Evolutionary conservation across 176 grass and related monocot genomes (phyloP), one percentile per base, ranked within the genome.

Genomic region (Ampelocalamus luodianensis): DNA sequence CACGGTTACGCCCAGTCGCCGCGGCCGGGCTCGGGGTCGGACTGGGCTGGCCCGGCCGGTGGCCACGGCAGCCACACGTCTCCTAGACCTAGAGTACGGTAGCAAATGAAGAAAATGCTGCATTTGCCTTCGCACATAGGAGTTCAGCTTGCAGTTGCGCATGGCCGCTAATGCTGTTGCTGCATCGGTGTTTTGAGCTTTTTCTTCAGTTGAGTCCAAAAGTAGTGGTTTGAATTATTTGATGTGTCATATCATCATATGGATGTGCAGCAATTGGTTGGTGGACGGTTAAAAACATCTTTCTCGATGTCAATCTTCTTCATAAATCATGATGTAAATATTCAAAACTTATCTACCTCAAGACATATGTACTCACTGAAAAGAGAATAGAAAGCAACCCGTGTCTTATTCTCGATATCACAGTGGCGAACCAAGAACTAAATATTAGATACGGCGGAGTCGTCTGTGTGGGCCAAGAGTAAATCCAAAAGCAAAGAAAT

Each of bases 61-160:
- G 44, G 66, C 14, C 42, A 7, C 55, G 68, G 81, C 27, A 44
- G 69, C 11, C 56, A 11, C 39, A 69, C 58, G 9, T 83, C 81
- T 24, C 71, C 88, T 55, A 70, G 71, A 64, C 71, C 88, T 55
- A 70, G 71, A 64, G 69, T 68, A 39, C 61, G 83, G 59, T 76
- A 85, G 24, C 29, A 10, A 58, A 9, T 8, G 42, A 20, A 32
- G 0, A 53, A 17, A 22, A 44, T 26, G 67, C 12, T 67, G 48
- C 11, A 40, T 26, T 43, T 42, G 65, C 20, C 20, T 7, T 39
- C 55, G 48, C 34, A 74, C 15, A 10, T 38, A 24, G n/a, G 15
- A 12, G 43, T 14, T 14, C 42, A n/a, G 43, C 68, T 71, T 48
- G 69, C n/a, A 48, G 69, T 49, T 51, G 44, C 10, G 6, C 17